phyloP scores from a whole-genome alignment of 257 asterid species.

The Fraxinus quadrangulata region DNA sequence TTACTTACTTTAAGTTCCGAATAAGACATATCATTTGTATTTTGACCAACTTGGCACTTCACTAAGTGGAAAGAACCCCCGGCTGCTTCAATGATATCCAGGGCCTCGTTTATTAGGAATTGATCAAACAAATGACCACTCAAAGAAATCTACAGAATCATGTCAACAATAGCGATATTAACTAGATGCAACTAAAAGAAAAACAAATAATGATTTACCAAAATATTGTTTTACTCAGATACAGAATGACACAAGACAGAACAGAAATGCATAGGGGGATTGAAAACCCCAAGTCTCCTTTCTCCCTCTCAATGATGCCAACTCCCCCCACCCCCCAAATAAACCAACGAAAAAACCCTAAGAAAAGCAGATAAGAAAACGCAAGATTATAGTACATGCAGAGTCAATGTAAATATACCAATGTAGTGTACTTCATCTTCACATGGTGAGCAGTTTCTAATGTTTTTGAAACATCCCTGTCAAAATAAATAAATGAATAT shows the following conservation, averaged over 20 bases:
- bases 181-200: conserved; percentile 3
- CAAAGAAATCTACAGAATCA: conserved; percentile 67
- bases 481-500: conserved; percentile 19
- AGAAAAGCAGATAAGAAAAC: neutral
- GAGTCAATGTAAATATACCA: conserved; percentile 50
- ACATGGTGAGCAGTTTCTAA: conserved; percentile 39
- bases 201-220: neutral
- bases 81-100: conserved; percentile 95
- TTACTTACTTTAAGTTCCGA: conserved; percentile 85
- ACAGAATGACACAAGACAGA: neutral
- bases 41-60: conserved; percentile 94
- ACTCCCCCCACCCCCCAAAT: neutral
- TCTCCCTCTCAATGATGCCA: neutral
- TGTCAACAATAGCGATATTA: conserved; percentile 20
- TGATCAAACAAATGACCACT: conserved; percentile 97
- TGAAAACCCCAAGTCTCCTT: neutral
- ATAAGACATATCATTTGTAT: conserved; percentile 63
- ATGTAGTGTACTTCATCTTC: conserved; percentile 63
- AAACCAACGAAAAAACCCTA: neutral
- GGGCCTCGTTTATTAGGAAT: conserved; percentile 85
- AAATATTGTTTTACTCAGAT: neutral
- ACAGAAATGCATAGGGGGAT: neutral
- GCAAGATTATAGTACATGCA: neutral
- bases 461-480: conserved; percentile 54
- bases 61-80: conserved; percentile 95